Evolutionary conservation across 257 asterid species (phyloP).

Genomic region (Nicotiana sylvestris): DNA sequence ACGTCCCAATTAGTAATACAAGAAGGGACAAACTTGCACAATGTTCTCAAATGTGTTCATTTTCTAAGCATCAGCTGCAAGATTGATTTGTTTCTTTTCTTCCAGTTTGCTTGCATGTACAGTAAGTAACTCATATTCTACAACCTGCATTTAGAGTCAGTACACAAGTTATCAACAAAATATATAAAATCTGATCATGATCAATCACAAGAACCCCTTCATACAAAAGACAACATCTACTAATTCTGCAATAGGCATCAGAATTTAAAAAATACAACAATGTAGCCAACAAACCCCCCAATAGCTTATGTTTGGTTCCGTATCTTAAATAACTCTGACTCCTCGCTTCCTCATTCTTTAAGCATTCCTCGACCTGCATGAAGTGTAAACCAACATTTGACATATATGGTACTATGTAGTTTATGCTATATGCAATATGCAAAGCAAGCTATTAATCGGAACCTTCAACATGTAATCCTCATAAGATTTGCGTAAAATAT

Average conservation of each 20-base stretch:
- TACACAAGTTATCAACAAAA: neutral
- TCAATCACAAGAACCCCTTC: neutral
- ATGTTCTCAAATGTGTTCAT: too few species aligned
- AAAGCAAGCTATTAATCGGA: neutral
- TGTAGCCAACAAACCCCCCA: slow-evolving; percentile 25
- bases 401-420: neutral
- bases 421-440: neutral
- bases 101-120: slow-evolving; percentile 33
- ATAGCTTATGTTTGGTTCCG: slow-evolving; percentile 23
- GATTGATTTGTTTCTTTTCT: slow-evolving; percentile 23
- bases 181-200: neutral
- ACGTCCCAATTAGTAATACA: neutral
- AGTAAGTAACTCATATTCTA: slow-evolving; percentile 30
- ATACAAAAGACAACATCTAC: neutral
- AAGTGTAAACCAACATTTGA: neutral
- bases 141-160: slow-evolving; percentile 20
- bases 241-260: neutral
- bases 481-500: slow-evolving; percentile 27
- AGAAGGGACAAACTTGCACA: too few species aligned
- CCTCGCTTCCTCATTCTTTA: slow-evolving; percentile 28
- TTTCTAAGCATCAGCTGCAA: too few species aligned
- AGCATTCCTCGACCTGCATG: slow-evolving; percentile 32
- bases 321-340: slow-evolving; percentile 19
- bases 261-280: neutral
- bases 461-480: slow-evolving; percentile 37